Percentiles rank a stretch among this genome's conserved stretches.
These are phyloP conservation scores for Sarocladium oryzae DNA, from an alignment of 2,329 filamentous ascomycete species.

Conservation along the genomic window DNA sequence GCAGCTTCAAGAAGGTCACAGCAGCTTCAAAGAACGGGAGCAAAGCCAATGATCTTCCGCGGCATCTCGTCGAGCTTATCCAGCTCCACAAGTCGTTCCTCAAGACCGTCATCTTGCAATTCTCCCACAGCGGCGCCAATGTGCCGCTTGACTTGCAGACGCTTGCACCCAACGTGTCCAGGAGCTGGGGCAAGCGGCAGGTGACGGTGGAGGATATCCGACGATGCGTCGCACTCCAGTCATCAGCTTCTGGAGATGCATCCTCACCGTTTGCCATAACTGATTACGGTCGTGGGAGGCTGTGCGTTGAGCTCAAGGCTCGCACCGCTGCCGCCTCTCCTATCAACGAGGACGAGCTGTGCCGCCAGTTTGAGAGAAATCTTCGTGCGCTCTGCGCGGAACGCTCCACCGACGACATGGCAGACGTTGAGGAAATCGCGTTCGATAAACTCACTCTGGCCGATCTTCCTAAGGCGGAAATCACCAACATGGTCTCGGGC, in stretches of 20 bases:
- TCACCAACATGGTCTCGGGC: constrained; percentile 23
- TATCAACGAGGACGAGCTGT: constrained; percentile 45
- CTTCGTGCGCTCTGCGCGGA: constrained; percentile 39
- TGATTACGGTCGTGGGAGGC: constrained; percentile 47
- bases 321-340: constrained; percentile 20
- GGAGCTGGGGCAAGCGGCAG: constrained; percentile 65
- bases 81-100: constrained; percentile 61
- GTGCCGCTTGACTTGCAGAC: constrained; percentile 57
- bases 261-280: constrained; percentile 36
- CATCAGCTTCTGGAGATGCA: constrained; percentile 20
- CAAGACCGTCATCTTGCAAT: constrained; percentile 61
- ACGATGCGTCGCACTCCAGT: constrained; percentile 58
- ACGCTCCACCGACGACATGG: constrained; percentile 21
- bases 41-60: constrained; percentile 32
- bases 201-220: constrained; percentile 61
- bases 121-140: constrained; percentile 59
- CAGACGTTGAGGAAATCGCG: constrained; percentile 37
- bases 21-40: constrained; percentile 16
- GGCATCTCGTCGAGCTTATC: constrained; percentile 52
- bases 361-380: constrained; percentile 47
- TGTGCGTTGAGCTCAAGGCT: constrained; percentile 52
- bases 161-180: constrained; percentile 56
- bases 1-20: constrained; percentile 24
- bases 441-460: constrained; percentile 47
- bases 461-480: constrained; percentile 30